phyloP scores from a whole-genome alignment of 129 eudicot genomes.

The Rutidosis leptorrhynchoides region DNA sequence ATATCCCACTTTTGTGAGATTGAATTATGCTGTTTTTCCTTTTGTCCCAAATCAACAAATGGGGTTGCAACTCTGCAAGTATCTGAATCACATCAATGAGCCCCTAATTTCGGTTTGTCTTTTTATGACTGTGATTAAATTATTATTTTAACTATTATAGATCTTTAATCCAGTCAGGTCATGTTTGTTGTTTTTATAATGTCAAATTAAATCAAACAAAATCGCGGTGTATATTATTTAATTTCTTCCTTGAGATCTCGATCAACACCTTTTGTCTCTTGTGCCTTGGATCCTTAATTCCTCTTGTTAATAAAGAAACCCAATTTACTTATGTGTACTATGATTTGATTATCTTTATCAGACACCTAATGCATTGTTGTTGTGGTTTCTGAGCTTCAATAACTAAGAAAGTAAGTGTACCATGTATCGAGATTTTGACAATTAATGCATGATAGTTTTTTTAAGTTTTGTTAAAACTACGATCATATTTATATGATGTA shows the following conservation, averaged over 20 bases:
- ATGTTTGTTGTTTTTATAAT: background rate
- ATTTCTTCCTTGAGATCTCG: background rate
- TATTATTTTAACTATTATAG: background rate
- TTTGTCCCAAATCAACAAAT: background rate
- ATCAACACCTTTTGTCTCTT: background rate
- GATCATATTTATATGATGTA: background rate
- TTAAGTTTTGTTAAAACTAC: too few relatives aligned
- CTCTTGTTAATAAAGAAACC: too few relatives aligned
- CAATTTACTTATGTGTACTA: background rate
- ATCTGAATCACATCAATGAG: background rate
- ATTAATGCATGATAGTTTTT: too few relatives aligned
- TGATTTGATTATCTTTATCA: too few relatives aligned
- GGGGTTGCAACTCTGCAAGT: too few relatives aligned
- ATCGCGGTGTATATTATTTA: background rate
- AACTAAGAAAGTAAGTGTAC: too few relatives aligned
- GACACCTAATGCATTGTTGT: too few relatives aligned
- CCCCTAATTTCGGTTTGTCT: background rate
- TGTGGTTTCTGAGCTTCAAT: too few relatives aligned
- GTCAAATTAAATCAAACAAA: background rate
- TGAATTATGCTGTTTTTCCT: too few relatives aligned
- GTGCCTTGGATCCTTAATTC: background rate
- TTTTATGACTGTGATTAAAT: background rate
- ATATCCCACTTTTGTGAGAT: too few relatives aligned
- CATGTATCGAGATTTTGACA: too few relatives aligned
- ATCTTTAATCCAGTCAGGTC: background rate